These are phyloP conservation scores for Alternaria sp. DNA, from an alignment of 2,329 filamentous ascomycete genomes.

Conservation along the genomic window DNA sequence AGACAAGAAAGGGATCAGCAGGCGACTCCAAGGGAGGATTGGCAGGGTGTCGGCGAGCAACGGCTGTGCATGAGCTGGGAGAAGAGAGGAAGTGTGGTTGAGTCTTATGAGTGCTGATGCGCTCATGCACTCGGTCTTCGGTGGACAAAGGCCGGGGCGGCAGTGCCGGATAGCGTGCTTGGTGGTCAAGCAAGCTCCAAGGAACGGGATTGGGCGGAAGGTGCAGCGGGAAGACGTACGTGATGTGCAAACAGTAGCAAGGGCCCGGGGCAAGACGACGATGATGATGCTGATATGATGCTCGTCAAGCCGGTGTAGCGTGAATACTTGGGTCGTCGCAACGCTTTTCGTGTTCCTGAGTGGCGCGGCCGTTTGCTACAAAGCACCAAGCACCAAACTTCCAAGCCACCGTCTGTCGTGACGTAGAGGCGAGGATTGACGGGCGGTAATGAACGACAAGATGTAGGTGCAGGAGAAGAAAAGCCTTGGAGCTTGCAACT, in stretches of 20 bases:
- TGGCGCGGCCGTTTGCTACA: conserved; percentile 9
- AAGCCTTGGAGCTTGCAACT: conserved; percentile 2
- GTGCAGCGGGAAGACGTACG: conserved; percentile 26
- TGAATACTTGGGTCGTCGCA: neutral
- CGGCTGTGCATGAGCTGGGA: neutral
- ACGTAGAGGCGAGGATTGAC: conserved; percentile 1
- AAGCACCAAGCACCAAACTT: neutral
- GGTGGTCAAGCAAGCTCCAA: too few species aligned
- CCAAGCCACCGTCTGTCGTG: conserved; percentile 7
- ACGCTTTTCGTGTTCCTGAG: conserved; percentile 18
- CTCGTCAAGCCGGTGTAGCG: neutral
- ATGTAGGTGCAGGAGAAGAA: conserved; percentile 16
- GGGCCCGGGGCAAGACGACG: neutral
- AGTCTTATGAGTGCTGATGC: conserved; percentile 14
- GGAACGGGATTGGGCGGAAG: conserved; percentile 15
- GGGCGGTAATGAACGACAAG: conserved; percentile 13
- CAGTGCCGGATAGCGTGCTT: conserved; percentile 30
- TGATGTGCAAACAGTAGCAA: conserved; percentile 3
- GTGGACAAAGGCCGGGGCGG: conserved; percentile 28
- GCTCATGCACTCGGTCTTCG: conserved; percentile 11
- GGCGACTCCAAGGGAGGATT: conserved; percentile 12
- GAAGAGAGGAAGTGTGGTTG: neutral
- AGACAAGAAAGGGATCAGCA: conserved; percentile 27
- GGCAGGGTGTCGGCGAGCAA: conserved; percentile 8
- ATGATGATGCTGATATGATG: neutral